phyloP scores from a whole-genome alignment of 2,329 filamentous ascomycete genomes.

The Botrytis squamosa region DNA sequence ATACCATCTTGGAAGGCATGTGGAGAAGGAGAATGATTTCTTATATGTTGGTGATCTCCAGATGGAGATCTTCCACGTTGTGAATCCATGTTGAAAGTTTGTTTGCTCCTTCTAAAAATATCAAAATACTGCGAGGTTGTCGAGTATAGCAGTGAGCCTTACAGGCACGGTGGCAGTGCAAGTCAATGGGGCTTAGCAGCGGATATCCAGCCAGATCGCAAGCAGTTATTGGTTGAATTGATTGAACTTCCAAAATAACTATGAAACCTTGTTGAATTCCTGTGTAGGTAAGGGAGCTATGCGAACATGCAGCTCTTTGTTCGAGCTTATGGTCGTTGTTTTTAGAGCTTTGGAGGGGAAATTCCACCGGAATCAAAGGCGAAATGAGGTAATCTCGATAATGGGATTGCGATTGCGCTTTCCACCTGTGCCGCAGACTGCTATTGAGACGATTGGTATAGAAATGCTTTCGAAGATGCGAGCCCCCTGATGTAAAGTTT shows the following conservation, averaged over 20 bases:
- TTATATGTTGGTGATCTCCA: slow-evolving; percentile 53
- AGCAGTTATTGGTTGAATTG: slow-evolving; percentile 12
- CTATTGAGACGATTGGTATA: background rate
- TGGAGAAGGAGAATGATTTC: slow-evolving; percentile 64
- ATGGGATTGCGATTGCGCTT: slow-evolving; percentile 13
- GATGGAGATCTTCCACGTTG: slow-evolving; percentile 63
- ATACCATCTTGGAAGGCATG: slow-evolving; percentile 48
- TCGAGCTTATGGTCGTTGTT: slow-evolving; percentile 5
- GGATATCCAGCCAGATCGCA: background rate
- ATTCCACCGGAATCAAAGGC: background rate
- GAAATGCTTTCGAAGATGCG: background rate
- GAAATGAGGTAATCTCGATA: slow-evolving; percentile 22
- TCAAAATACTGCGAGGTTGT: slow-evolving; percentile 22
- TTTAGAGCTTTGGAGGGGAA: slow-evolving; percentile 8
- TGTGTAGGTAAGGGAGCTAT: background rate
- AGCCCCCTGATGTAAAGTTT: background rate
- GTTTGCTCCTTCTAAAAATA: slow-evolving; percentile 41
- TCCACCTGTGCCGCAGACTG: slow-evolving; percentile 8
- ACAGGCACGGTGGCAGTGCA: slow-evolving; percentile 24
- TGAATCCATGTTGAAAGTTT: slow-evolving; percentile 50
- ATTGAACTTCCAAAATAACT: background rate
- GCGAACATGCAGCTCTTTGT: slow-evolving; percentile 13
- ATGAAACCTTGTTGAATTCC: background rate
- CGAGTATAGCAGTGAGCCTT: slow-evolving; percentile 20
- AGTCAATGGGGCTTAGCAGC: slow-evolving; percentile 18